Conservation (phyloP, 257 asterid species). For the Nyctanthes arbortristis region DNA sequence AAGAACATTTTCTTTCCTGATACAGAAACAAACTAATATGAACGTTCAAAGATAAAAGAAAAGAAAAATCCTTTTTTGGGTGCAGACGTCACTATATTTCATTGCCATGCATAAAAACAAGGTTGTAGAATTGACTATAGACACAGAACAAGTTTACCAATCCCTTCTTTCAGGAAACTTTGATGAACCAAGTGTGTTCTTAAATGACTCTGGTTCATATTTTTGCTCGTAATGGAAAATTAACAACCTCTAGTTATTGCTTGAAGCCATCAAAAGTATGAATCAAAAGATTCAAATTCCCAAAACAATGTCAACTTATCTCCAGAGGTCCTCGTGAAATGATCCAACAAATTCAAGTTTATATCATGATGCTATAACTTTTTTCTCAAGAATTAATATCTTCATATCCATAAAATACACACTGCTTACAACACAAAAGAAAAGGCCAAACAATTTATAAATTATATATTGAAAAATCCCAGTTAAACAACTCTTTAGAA, state of each 20-base stretch:
- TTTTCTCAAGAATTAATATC: neutral
- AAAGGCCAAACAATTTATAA: neutral
- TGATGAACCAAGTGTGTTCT: neutral
- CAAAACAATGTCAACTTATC: neutral
- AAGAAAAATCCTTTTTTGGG: neutral
- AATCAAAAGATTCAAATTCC: neutral
- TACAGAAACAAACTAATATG: conserved; percentile 5
- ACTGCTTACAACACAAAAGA: neutral
- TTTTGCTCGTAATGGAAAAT: neutral
- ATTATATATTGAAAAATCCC: neutral
- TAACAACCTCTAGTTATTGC: neutral
- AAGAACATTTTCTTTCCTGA: neutral
- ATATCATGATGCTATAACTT: neutral
- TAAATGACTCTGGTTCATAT: neutral
- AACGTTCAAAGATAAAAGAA: neutral
- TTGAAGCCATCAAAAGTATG: neutral
- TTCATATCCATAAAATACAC: neutral
- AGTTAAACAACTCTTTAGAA: neutral
- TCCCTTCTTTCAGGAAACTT: neutral
- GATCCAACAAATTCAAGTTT: neutral
- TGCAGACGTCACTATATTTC: neutral
- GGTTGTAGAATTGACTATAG: neutral
- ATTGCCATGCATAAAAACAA: neutral
- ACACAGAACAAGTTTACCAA: neutral
- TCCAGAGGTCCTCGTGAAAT: neutral